Evolutionary conservation across 2,329 filamentous ascomycete genomes (phyloP), one percentile per base, ranked within the genome.

Genomic region (Huntiella abstrusa): DNA sequence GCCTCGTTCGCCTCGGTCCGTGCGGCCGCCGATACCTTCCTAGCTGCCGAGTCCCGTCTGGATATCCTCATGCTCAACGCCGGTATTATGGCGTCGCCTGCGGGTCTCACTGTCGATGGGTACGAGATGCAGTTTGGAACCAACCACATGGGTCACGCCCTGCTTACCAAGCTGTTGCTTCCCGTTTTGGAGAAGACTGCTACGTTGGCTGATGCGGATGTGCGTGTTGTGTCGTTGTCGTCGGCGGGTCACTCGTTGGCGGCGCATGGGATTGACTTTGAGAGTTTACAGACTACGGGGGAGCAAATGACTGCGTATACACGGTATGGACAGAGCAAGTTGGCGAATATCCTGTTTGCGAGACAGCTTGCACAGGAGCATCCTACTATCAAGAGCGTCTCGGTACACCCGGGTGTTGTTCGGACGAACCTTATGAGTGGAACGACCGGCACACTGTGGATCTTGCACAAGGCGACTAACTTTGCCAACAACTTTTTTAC

Each of bases 61-160:
- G 47, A 55, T 8, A 59, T 68, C 22, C 45, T 70, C 1, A 55
- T 70, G 45, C 66, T 67, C 51, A 69, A 64, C 45, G 67, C 67
- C 0, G 66, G 60, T 12, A 53, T 67, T 28, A 66, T 64, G 59
- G 60, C 54, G n/a, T 52, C 51, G 5, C 55, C 61, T 4, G 13
- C 43, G 13, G 57, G 54, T 3, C 50, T 60, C 11, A 61, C 57
- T 6, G 50, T 55, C 3, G 63, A 67, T 3, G 66, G 65, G 1
- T 58, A 63, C 44, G 66, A 69, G 54, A 54, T 57, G 45, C 64
- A 67, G 47, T 64, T 70, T 40, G 63, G 59, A 0, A 62, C 61
- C 2, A 68, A 68, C 43, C 63, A 70, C 46, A 47, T 70, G 12
- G 64, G 62, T 0, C 67, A 67, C 52, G 70, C 64, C 40, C 57